These are phyloP conservation scores for Mycena citricolor DNA, from an alignment of 1,284 basidiomycete genomes.

Conservation along the genomic window DNA sequence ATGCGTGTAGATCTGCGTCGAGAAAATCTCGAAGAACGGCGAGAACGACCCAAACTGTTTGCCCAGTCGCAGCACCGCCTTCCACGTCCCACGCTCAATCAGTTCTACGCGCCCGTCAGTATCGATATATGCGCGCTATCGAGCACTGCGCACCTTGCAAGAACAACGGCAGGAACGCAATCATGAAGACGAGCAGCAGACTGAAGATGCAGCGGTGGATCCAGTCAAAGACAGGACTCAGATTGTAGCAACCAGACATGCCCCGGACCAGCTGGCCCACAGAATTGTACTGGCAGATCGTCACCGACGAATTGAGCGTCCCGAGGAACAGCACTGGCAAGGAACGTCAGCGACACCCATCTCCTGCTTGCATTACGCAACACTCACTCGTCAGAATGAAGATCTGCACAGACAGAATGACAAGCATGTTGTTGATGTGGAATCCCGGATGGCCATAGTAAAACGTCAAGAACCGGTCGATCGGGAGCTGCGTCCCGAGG, in stretches of 20 bases:
- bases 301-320: constrained; percentile 79
- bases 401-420: constrained; percentile 91
- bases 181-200: constrained; percentile 96
- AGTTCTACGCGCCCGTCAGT: constrained; percentile 58
- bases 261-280: constrained; percentile 71
- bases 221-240: constrained; percentile 88
- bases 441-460: constrained; percentile 99
- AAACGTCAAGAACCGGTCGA: constrained; percentile 98
- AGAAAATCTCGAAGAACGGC: constrained; percentile 95
- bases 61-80: constrained; percentile 83
- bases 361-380: no score
- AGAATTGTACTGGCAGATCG: constrained; percentile 76
- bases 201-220: constrained; percentile 93
- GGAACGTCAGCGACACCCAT: constrained; percentile 22
- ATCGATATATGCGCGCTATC: not conserved
- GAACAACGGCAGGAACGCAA: constrained; percentile 90
- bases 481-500: constrained; percentile 95
- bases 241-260: constrained; percentile 88
- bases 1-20: constrained; percentile 94
- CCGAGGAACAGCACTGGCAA: constrained; percentile 84
- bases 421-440: constrained; percentile 99
- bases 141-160: constrained; percentile 73
- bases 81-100: constrained; percentile 87
- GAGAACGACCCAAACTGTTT: constrained; percentile 93
- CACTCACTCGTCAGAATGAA: constrained; percentile 83